A percentile compares a stretch with the other conserved stretches of the same genome.
These are phyloP conservation scores for Trifolium dubium DNA, from an alignment of 306 rosid species.

Conservation along the genomic window DNA sequence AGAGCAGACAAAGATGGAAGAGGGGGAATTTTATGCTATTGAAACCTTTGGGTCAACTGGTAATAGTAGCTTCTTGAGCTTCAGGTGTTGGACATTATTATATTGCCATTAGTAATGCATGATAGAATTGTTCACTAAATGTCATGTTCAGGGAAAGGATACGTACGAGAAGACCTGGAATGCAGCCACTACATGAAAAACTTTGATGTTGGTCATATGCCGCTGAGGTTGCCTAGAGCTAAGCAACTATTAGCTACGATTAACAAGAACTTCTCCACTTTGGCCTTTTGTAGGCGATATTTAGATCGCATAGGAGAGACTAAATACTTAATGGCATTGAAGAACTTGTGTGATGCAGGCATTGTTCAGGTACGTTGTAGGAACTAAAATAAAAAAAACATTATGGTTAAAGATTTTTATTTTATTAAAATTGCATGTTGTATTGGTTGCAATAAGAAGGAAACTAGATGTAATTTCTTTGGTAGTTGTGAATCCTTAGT, in stretches of 20 bases:
- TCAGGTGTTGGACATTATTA: background rate
- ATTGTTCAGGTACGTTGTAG: conserved; percentile 77
- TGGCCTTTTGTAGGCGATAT: conserved; percentile 93
- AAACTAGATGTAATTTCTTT: background rate
- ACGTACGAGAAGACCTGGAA: conserved; percentile 95
- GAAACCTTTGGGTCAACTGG: conserved; percentile 98
- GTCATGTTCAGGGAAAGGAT: conserved; percentile 79
- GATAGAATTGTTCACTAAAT: conserved; percentile 26
- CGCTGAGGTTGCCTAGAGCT: conserved; percentile 91
- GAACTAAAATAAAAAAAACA: conserved; percentile 16
- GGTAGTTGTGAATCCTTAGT: conserved; percentile 15
- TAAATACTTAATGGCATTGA: conserved; percentile 91
- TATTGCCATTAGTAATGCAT: conserved; percentile 27
- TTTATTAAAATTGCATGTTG: background rate
- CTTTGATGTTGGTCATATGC: conserved; percentile 88
- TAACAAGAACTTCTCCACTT: conserved; percentile 89
- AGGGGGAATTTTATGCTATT: conserved; percentile 96
- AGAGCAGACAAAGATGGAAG: conserved; percentile 99
- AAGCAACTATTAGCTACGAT: conserved; percentile 86
- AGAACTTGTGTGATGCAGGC: conserved; percentile 84
- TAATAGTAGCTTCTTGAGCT: conserved; percentile 46
- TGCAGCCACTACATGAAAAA: conserved; percentile 99
- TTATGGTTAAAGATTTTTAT: background rate
- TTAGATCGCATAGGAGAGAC: conserved; percentile 96
- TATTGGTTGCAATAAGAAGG: conserved; percentile 14